phyloP scores from a whole-genome alignment of 2,329 filamentous ascomycete species.

The Grosmannia serpens region DNA sequence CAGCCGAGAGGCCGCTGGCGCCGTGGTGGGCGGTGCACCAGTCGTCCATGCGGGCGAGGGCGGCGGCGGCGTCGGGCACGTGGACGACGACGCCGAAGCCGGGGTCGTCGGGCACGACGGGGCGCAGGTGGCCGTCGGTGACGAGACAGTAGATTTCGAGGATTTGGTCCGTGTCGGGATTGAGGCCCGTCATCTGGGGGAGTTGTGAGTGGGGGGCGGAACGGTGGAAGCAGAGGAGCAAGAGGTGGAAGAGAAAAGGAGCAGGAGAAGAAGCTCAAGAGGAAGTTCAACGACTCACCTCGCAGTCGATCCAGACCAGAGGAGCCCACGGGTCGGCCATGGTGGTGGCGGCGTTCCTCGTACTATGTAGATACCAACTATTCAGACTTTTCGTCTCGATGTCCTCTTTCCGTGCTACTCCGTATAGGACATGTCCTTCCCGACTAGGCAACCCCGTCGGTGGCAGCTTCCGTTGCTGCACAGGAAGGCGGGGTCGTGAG shows the following conservation, averaged over 20 bases:
- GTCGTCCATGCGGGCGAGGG: conserved; percentile 68
- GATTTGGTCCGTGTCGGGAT: conserved; percentile 69
- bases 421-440: too few relatives aligned
- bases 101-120: conserved; percentile 50
- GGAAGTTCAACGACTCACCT: conserved; percentile 2
- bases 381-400: neutral
- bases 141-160: conserved; percentile 89
- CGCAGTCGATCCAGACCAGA: conserved; percentile 13
- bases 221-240: neutral
- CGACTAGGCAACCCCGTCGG: too few relatives aligned
- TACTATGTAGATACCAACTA: neutral
- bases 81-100: conserved; percentile 77
- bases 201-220: conserved; percentile 10
- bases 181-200: conserved; percentile 81
- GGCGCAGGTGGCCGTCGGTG: conserved; percentile 60
- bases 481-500: neutral
- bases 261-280: neutral
- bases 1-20: conserved; percentile 67
- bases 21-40: conserved; percentile 82
- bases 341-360: too few relatives aligned
- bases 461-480: too few relatives aligned
- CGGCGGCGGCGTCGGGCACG: conserved; percentile 51
- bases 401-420: too few relatives aligned
- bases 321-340: conserved; percentile 5
- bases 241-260: neutral